A percentile compares a stretch with the other conserved stretches of the same genome.
phyloP scores from a whole-genome alignment of 306 rosid genomes.

The Glycine latifolia region DNA sequence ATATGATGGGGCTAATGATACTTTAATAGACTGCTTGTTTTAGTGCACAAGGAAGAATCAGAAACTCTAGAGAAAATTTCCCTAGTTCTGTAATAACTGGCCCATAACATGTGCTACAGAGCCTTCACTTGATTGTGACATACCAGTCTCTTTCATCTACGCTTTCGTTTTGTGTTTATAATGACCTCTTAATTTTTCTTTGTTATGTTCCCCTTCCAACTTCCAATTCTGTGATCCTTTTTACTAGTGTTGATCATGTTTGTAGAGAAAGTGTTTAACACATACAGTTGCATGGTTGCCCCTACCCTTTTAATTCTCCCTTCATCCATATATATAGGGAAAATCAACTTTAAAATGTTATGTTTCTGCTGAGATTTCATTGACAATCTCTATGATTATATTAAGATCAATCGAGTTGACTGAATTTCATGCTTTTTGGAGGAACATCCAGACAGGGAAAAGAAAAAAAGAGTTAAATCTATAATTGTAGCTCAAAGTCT shows the following conservation, averaged over 20 bases:
- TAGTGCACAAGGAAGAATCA: constrained; percentile 59
- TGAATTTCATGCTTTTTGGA: constrained; percentile 44
- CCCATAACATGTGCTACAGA: constrained; percentile 67
- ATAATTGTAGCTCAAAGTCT: constrained; percentile 45
- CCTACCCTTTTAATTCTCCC: constrained; percentile 16
- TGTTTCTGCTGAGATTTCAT: constrained; percentile 17
- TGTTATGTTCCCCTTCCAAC: constrained; percentile 3
- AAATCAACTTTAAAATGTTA: constrained; percentile 4
- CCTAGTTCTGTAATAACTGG: constrained; percentile 63
- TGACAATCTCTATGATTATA: constrained; percentile 30
- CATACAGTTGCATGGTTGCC: constrained; percentile 27
- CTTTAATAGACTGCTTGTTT: constrained; percentile 64
- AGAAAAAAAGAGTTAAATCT: constrained; percentile 40
- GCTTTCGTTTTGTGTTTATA: constrained; percentile 44
- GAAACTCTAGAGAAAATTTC: constrained; percentile 54
- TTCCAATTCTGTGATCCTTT: not conserved
- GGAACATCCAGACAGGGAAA: constrained; percentile 40
- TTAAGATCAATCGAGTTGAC: constrained; percentile 27
- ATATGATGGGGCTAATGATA: constrained; percentile 54
- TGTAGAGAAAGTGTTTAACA: constrained; percentile 21
- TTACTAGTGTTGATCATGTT: constrained; percentile 19
- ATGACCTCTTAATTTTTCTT: not conserved
- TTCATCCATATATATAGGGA: not conserved
- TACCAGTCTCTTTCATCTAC: constrained; percentile 46
- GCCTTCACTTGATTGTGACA: constrained; percentile 59